Conservation (phyloP, 345 rosid genomes). For the Populus nigra region DNA sequence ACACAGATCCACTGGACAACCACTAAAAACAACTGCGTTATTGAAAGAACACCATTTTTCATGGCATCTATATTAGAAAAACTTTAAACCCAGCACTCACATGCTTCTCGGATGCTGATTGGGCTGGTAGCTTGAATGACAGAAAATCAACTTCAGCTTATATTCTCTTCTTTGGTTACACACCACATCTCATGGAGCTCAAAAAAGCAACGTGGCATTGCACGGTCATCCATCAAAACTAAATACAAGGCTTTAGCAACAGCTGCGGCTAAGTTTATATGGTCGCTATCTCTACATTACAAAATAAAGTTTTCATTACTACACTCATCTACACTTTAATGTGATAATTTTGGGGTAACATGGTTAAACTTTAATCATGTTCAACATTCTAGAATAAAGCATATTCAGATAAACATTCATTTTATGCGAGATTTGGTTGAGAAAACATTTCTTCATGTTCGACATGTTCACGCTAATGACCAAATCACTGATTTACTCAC, state of each 20-base stretch:
- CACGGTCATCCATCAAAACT: neutral
- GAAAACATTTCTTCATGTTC: neutral
- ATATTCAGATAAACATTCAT: neutral
- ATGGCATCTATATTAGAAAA: neutral
- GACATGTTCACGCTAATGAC: neutral
- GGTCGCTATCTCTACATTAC: neutral
- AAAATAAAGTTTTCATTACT: neutral
- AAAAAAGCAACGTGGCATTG: neutral
- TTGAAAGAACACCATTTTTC: neutral
- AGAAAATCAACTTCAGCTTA: neutral
- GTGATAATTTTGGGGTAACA: neutral
- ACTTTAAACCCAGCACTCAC: neutral
- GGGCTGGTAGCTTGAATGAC: neutral
- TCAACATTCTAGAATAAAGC: neutral
- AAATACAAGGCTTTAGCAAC: neutral
- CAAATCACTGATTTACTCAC: neutral
- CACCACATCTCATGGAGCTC: neutral
- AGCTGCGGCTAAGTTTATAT: accelerated
- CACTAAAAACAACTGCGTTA: neutral
- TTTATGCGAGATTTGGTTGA: neutral
- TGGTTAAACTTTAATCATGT: neutral
- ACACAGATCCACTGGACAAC: neutral
- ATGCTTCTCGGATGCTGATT: neutral
- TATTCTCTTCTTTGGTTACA: neutral
- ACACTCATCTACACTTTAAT: neutral